Evolutionary conservation across 139 green algal genomes (phyloP).

Genomic region (Micromonas commoda): DNA sequence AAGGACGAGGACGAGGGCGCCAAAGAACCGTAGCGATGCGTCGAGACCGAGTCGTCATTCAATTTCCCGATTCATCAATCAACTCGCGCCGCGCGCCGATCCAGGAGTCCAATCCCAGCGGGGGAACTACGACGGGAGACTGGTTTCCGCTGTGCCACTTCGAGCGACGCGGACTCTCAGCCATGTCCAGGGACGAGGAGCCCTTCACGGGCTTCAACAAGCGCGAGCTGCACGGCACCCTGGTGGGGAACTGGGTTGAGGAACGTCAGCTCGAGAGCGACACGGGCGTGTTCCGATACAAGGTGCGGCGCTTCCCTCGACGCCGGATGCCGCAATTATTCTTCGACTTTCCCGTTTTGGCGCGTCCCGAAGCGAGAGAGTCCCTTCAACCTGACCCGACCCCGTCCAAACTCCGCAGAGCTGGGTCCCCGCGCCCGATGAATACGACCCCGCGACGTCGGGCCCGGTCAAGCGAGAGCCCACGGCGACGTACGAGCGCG

Average conservation of each 20-base stretch:
- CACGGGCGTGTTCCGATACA: slow-evolving; percentile 26
- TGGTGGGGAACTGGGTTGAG: slow-evolving; percentile 34
- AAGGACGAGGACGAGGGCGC: too few relatives aligned
- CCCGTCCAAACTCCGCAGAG: neutral
- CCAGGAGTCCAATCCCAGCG: too few relatives aligned
- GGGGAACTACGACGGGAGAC: too few relatives aligned
- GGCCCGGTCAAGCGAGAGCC: neutral
- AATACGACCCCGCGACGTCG: neutral
- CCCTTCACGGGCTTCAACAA: slow-evolving; percentile 30
- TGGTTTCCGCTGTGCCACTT: too few relatives aligned
- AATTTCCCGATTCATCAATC: too few relatives aligned
- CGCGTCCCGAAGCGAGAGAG: too few relatives aligned
- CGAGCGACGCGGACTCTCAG: neutral
- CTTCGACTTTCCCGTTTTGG: too few relatives aligned
- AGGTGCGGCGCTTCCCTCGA: slow-evolving; percentile 12
- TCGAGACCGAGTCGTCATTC: too few relatives aligned
- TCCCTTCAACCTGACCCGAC: neutral
- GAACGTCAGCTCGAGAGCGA: slow-evolving; percentile 13
- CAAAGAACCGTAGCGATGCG: too few relatives aligned
- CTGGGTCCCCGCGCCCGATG: neutral
- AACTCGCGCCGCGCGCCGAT: too few relatives aligned
- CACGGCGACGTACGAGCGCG: neutral
- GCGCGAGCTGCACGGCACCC: slow-evolving; percentile 20
- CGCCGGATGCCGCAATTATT: too few relatives aligned
- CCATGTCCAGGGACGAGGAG: neutral